Evolutionary conservation across 768 basidiomycete genomes (phyloP), one percentile per base, ranked within the genome.

Genomic region (Phanerochaete sordida): DNA sequence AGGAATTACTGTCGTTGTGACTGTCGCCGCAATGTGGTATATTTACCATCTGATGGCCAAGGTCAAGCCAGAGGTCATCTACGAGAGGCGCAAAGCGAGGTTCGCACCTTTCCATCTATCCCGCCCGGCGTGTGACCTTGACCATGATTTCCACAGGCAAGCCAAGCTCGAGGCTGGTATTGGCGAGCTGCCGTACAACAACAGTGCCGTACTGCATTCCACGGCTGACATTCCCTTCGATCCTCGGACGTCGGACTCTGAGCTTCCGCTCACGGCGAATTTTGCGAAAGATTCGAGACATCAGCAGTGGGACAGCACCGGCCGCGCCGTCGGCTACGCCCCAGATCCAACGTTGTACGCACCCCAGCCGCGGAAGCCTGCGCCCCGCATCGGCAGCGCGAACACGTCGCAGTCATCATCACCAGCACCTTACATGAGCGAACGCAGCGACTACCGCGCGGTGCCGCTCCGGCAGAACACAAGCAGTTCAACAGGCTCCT

Each of bases 11-110:
- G 69, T 85, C 37, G 44, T 92, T 21, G 82, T 95, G 63, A 95
- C 94, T 0, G 48, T 90, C 54, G 70, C 75, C 26, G 89, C 94
- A 0, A 87, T 90, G 79, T 95, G 91, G 90, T 95, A 90, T 70
- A 91, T 96, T 65, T 81, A 82, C 64, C 79, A 72, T 55, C 69
- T 85, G 71, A 91, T 96, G 83, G 83, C 85, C 71, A 74, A 77
- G 56, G 84, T 79, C 35, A 91, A 90, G 67, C 82, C 84, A 4
- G 70, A 74, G 2, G 80, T 91, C n/a, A 84, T 92, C 54, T 83
- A 89, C 59, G 83, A 79, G 12, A 76, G 86, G 39, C 82, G 88
- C 47, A 90, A 91, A 69, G 87, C 86, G 15, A 78, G 89, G 85
- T 89, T 27, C 23, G 30, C 43, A 30, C 52, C 12, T 58, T 44